Conservation (phyloP, 2,329 filamentous ascomycete genomes). For the Chaetomiaceae sp. region DNA sequence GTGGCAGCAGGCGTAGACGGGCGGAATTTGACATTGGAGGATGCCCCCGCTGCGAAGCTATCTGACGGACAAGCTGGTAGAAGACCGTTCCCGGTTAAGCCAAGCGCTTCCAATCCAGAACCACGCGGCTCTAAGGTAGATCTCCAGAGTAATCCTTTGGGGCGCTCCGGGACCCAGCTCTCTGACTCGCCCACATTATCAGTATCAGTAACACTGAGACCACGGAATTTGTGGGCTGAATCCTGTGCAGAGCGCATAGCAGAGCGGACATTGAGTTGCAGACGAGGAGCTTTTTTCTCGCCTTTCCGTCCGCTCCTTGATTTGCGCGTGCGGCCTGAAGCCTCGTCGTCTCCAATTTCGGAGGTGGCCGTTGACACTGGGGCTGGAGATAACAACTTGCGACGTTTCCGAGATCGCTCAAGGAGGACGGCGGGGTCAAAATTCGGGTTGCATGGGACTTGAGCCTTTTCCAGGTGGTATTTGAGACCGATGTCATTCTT, state of each 20-base stretch:
- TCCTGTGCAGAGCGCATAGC: constrained; percentile 7
- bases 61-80: not conserved
- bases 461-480: constrained; percentile 54
- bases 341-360: constrained; percentile 6
- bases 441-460: constrained; percentile 49
- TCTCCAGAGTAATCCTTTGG: not conserved
- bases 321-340: not conserved
- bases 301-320: constrained; percentile 5
- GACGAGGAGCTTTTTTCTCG: not conserved
- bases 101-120: not conserved
- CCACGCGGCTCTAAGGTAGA: not conserved
- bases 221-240: constrained; percentile 8
- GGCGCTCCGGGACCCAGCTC: not conserved
- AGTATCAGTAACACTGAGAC: not conserved
- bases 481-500: constrained; percentile 56
- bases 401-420: constrained; percentile 20
- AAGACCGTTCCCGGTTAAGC: not conserved
- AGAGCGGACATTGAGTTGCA: constrained; percentile 2
- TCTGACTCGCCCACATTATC: not conserved
- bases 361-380: constrained; percentile 5
- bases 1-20: not conserved
- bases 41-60: not conserved
- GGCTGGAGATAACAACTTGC: constrained; percentile 9
- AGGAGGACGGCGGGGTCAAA: constrained; percentile 33
- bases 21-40: not conserved